These are phyloP conservation scores for Neurospora intermedia DNA, from an alignment of 495 filamentous ascomycete species.

Conservation along the genomic window DNA sequence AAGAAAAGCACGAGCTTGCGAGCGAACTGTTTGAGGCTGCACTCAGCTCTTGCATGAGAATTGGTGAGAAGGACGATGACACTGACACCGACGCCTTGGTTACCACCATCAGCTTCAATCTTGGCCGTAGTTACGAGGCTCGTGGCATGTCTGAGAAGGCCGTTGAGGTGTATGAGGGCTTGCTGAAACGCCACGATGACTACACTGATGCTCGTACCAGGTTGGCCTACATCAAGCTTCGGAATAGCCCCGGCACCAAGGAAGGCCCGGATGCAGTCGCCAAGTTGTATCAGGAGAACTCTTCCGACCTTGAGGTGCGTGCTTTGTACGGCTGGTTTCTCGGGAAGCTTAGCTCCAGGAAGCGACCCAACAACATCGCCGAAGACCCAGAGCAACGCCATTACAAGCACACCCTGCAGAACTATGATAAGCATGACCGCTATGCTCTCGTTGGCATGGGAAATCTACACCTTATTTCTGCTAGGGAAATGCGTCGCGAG, in stretches of 20 bases:
- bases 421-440: slow-evolving; percentile 91
- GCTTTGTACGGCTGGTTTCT: slow-evolving; percentile 92
- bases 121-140: slow-evolving; percentile 91
- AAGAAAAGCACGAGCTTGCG: slow-evolving; percentile 71
- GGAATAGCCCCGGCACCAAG: slow-evolving; percentile 62
- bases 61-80: slow-evolving; percentile 53
- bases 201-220: slow-evolving; percentile 86
- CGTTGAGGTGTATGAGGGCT: slow-evolving; percentile 72
- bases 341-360: slow-evolving; percentile 62
- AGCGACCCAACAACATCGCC: slow-evolving; percentile 62
- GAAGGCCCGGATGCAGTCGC: slow-evolving; percentile 77
- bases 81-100: slow-evolving; percentile 82
- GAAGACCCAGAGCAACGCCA: slow-evolving; percentile 89
- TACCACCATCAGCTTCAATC: slow-evolving; percentile 89
- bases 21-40: slow-evolving; percentile 80
- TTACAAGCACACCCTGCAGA: slow-evolving; percentile 89
- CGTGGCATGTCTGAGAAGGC: slow-evolving; percentile 72
- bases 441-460: slow-evolving; percentile 95
- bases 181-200: slow-evolving; percentile 71
- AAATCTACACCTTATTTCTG: slow-evolving; percentile 74
- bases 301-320: slow-evolving; percentile 78
- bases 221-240: slow-evolving; percentile 78
- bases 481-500: slow-evolving; percentile 87
- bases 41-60: slow-evolving; percentile 70
- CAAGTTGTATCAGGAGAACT: slow-evolving; percentile 68